Base-by-base conservation (phyloP, 371 early-diverging fungal species). In the Umbelopsis sp. region DNA sequence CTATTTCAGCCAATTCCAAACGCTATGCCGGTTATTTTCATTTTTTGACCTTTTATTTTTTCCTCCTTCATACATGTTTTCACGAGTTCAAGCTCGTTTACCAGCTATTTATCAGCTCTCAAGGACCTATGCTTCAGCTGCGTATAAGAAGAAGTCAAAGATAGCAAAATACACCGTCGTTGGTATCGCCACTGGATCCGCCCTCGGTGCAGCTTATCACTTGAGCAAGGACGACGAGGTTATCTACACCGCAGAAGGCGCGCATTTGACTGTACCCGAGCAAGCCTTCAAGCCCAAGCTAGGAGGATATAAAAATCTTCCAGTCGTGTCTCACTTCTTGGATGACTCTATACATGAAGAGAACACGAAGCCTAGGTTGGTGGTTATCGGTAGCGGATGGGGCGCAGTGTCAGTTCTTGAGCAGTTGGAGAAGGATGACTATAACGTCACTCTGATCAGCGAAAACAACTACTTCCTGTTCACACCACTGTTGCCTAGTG, bases 401-500 rank as follows among this genome's bases (percentile, higher is more conserved):
- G 93, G 88, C 5, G 87, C 87, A 10, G 78, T 88, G 2, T 87
- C 79, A 64, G 82, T 76, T 57, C 78, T 87, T 69, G 89, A 78
- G 63, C 85, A 83, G 38, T 69, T 96, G 45, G 90, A 92, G 50
- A 85, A 82, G 41, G 83, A 82, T 57, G 78, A 85, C 45, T 96
- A 93, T 72, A 89, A 95, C 70, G 92, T 95, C 16, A 84, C 88
- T 0, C 78, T 94, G 16, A 78, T 94, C 0, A 80, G 78, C 48
- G 76, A 80, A 29, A 83, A 88, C 72, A 95, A 96, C 78, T 92
- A 95, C 75, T 96, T 95, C 75, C 79, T 93, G 20, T 95, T 96
- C 65, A 96, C 95, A 44, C 93, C 91, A n/a, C 76, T 95, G 66
- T 77, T 95, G 44, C 92, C 94, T 24, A 87, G 89, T 70, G 90